Evolutionary conservation across 192 early-diverging fungal genomes (phyloP).

Genomic region (Gaertneriomyces semiglobifer): DNA sequence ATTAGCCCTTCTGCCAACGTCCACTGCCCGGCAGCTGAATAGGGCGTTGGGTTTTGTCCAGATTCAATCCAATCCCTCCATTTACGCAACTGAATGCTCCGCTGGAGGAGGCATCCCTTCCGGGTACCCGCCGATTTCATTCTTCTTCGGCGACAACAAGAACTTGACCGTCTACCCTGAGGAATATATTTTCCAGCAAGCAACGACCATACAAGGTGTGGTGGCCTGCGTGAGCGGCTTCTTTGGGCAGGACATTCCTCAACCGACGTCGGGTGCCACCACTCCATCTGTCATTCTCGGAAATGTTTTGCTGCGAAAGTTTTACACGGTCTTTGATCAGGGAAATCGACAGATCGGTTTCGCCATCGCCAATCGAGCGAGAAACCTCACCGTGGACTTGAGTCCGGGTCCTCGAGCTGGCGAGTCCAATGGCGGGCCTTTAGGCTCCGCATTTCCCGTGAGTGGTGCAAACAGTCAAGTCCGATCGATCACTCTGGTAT

Average conservation of each 20-base stretch:
- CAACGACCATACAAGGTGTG: conserved; percentile 3
- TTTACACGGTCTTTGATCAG: conserved; percentile 44
- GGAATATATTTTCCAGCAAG: conserved; percentile 27
- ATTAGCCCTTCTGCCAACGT: conserved; percentile 25
- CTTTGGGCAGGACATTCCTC: conserved; percentile 24
- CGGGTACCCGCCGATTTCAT: conserved; percentile 7
- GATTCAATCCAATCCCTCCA: conserved; percentile 8
- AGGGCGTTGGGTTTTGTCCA: conserved; percentile 9
- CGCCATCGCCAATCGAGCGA: conserved; percentile 23
- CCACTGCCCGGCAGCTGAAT: conserved; percentile 14
- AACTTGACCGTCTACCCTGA: conserved; percentile 7
- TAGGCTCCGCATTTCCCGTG: too few species aligned
- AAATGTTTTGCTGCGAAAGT: conserved; percentile 37
- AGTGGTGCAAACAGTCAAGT: too few species aligned
- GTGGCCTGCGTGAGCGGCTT: conserved; percentile 27
- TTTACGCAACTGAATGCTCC: conserved; percentile 21
- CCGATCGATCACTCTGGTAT: too few species aligned
- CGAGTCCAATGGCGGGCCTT: background rate
- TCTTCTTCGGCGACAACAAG: conserved; percentile 12
- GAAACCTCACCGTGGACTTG: conserved; percentile 1
- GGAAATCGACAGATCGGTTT: conserved; percentile 21
- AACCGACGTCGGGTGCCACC: background rate
- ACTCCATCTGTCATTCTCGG: conserved; percentile 35
- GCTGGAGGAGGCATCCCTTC: conserved; percentile 15
- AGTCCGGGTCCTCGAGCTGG: background rate